A percentile compares a stretch with the other conserved stretches of the same genome.
Evolutionary conservation across 2,329 filamentous ascomycete species (phyloP).

Genomic region (Cladosporium halotolerans): DNA sequence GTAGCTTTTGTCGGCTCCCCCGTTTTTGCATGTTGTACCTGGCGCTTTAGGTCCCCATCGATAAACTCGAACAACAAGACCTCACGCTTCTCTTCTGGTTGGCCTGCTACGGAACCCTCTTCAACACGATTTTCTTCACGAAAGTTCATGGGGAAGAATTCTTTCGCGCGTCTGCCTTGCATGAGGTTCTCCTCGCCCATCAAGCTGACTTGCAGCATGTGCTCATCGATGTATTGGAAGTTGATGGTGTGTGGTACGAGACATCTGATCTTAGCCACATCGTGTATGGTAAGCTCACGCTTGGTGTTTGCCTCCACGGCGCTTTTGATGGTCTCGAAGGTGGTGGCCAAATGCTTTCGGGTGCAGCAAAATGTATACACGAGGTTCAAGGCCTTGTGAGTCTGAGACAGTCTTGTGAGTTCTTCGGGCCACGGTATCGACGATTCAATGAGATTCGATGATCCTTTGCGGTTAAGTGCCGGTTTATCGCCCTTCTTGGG

Average conservation of each 20-base stretch:
- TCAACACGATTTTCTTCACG: slow-evolving; percentile 30
- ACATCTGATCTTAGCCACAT: slow-evolving; percentile 75
- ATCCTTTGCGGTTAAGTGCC: slow-evolving; percentile 39
- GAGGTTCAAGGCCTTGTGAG: slow-evolving; percentile 79
- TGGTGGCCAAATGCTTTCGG: slow-evolving; percentile 85
- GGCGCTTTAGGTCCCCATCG: slow-evolving; percentile 81
- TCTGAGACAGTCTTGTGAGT: slow-evolving; percentile 67
- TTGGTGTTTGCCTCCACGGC: slow-evolving; percentile 80
- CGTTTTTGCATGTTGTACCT: slow-evolving; percentile 65
- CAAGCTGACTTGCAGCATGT: slow-evolving; percentile 72
- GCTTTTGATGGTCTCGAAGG: slow-evolving; percentile 78
- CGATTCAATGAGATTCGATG: slow-evolving; percentile 46
- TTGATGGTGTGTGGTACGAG: slow-evolving; percentile 71
- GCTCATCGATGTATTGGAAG: slow-evolving; percentile 81
- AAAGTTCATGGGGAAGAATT: slow-evolving; percentile 41
- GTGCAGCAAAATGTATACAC: slow-evolving; percentile 95
- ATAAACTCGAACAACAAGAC: slow-evolving; percentile 88
- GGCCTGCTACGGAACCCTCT: slow-evolving; percentile 19
- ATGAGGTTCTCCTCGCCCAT: slow-evolving; percentile 63
- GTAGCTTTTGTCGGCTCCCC: slow-evolving; percentile 64
- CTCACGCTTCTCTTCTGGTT: slow-evolving; percentile 42
- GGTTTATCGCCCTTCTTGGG: slow-evolving; percentile 36
- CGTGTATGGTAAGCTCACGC: slow-evolving; percentile 61
- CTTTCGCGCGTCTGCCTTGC: slow-evolving; percentile 49
- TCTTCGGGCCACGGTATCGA: slow-evolving; percentile 64